Percentiles rank a stretch among this genome's conserved stretches.
Conservation (phyloP, 1,139 yeast species). For the Meyerozyma smithsonii region DNA sequence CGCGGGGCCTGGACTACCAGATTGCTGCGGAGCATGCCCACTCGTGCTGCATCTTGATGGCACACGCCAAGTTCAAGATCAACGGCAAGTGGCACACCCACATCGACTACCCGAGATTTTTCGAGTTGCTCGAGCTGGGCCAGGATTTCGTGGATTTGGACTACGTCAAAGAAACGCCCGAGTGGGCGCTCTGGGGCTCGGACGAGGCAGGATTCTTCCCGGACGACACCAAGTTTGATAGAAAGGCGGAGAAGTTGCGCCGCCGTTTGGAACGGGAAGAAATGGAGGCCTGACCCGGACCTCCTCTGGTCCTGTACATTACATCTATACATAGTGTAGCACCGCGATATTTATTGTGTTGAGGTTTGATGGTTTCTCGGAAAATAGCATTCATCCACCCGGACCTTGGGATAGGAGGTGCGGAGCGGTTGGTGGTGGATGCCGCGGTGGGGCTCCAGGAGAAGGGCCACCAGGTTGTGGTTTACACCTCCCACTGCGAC, state of each 20-base stretch:
- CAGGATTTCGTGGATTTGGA: slow-evolving; percentile 72
- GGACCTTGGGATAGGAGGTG: slow-evolving; percentile 95
- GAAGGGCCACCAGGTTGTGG: slow-evolving; percentile 54
- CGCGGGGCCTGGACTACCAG: slow-evolving; percentile 66
- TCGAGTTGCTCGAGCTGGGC: slow-evolving; percentile 62
- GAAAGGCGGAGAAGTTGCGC: slow-evolving; percentile 61
- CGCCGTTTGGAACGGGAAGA: slow-evolving; percentile 40
- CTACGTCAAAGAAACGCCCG: slow-evolving; percentile 75
- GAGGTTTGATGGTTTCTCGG: neutral
- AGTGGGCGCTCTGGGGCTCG: slow-evolving; percentile 89
- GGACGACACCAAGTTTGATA: slow-evolving; percentile 63
- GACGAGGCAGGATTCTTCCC: slow-evolving; percentile 88
- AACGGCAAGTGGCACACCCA: slow-evolving; percentile 84
- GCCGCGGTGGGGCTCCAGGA: slow-evolving; percentile 85
- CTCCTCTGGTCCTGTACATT: neutral
- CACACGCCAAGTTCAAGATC: slow-evolving; percentile 66
- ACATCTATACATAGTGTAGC: neutral
- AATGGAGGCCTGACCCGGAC: slow-evolving; percentile 7
- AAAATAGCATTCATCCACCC: slow-evolving; percentile 87
- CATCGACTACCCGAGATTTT: slow-evolving; percentile 76
- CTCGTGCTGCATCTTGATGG: slow-evolving; percentile 85
- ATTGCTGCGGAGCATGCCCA: slow-evolving; percentile 96
- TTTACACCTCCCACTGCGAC: slow-evolving; percentile 91
- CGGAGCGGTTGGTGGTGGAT: slow-evolving; percentile 91
- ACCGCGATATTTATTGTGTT: neutral